Evolutionary conservation across 1,284 basidiomycete genomes (phyloP).

Genomic region (Leccinum fuscescens): DNA sequence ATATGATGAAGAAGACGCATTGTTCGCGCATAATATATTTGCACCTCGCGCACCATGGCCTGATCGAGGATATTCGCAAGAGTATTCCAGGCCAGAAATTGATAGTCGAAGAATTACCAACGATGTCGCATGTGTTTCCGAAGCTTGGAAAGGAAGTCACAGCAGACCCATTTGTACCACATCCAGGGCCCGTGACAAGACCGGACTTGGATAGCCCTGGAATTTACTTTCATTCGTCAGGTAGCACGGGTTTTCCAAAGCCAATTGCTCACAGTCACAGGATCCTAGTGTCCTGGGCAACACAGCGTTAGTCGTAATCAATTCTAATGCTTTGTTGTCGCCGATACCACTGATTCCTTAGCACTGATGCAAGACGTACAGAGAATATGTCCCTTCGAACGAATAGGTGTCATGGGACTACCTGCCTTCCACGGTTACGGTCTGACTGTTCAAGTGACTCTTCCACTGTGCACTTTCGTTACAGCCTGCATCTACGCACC

Average conservation of each 20-base stretch:
- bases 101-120: conserved; percentile 28
- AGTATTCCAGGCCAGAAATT: background rate
- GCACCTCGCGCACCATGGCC: conserved; percentile 12
- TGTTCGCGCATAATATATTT: conserved; percentile 32
- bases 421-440: conserved; percentile 20
- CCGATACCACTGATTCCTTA: background rate
- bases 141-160: conserved; percentile 27
- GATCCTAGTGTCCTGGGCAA: conserved; percentile 6
- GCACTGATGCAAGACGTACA: background rate
- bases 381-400: conserved; percentile 1
- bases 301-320: background rate
- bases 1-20: conserved; percentile 27
- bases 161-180: conserved; percentile 23
- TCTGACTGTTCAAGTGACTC: conserved; percentile 1
- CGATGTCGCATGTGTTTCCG: conserved; percentile 27
- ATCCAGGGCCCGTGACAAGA: conserved; percentile 15
- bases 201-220: conserved; percentile 13
- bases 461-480: conserved; percentile 4
- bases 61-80: conserved; percentile 22
- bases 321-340: background rate
- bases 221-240: conserved; percentile 34
- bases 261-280: conserved; percentile 25
- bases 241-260: conserved; percentile 36
- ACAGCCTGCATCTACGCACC: conserved; percentile 11
- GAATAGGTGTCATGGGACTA: conserved; percentile 18